phyloP scores from a whole-genome alignment of 2,329 filamentous ascomycete species.

The Arthrobotrys entomopaga region DNA sequence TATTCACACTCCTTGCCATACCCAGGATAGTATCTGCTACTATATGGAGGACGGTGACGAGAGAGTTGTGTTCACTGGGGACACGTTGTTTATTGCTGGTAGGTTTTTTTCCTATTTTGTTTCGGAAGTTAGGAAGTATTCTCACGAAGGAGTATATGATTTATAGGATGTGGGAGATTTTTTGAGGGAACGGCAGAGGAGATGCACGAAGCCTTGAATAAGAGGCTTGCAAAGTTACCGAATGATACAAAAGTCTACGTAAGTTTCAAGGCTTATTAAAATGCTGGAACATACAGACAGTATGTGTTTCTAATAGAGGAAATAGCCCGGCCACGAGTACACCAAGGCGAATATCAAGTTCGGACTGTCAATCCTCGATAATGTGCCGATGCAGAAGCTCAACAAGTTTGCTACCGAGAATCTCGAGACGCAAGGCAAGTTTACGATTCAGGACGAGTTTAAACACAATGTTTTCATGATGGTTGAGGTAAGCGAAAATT shows the following conservation, averaged over 20 bases:
- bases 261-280: conserved; percentile 61
- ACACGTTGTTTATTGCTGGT: conserved; percentile 95
- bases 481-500: conserved; percentile 70
- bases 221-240: conserved; percentile 80
- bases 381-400: conserved; percentile 79
- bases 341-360: conserved; percentile 98
- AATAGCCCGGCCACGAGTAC: conserved; percentile 80
- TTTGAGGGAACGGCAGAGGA: conserved; percentile 90
- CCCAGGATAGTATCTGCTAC: conserved; percentile 95
- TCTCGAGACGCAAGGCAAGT: conserved; percentile 89
- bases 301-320: neutral
- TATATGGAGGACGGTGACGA: conserved; percentile 82
- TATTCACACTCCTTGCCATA: conserved; percentile 97
- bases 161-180: conserved; percentile 86
- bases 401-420: conserved; percentile 79
- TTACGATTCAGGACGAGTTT: conserved; percentile 98
- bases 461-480: conserved; percentile 98
- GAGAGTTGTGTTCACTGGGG: conserved; percentile 89
- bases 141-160: neutral
- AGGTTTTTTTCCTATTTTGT: conserved; percentile 26
- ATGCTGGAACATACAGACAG: neutral
- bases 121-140: too few relatives aligned
- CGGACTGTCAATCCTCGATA: conserved; percentile 77
- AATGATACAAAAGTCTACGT: conserved; percentile 93
- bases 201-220: conserved; percentile 93